Evolutionary conservation across 257 asterid genomes (phyloP), one percentile per base, ranked within the genome.

Genomic region (Primulina huaijiensis): DNA sequence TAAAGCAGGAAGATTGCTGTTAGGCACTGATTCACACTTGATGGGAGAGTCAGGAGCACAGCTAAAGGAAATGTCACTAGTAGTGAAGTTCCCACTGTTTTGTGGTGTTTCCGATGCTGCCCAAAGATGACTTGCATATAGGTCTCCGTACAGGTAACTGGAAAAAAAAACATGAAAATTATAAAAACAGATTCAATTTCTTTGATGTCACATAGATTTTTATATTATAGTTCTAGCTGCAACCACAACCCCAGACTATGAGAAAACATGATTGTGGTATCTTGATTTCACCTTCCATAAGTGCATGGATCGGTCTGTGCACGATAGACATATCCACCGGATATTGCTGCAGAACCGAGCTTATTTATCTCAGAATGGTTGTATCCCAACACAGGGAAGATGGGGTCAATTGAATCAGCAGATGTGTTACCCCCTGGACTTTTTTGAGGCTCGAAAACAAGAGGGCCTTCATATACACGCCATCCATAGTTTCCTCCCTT

Each of bases 401-500:
- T 92, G 21, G 91, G 84, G 73, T 84, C 85, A 52, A 81, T 77
- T 25, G 90, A 80, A 67, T 67, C 77, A 65, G 77, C 74, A 11
- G 89, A 86, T 59, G 92, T 80, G 70, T 88, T 88, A 17, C 83
- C 87, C 7, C 88, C 94, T 3, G 94, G 87, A 61, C 87, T 76
- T 71, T 68, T 73, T 21, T 83, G 80, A 57, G 90, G 75, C 73
- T 79, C 73, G 59, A 87, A 92, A 17, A 11, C 75, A 9, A 76
- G 55, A 53, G 93, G 92, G 25, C 97, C 98, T 82, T 92, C 98
- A 11, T 87, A 88, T 23, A 84, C 82, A 21, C 96, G 84, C 98
- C 98, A 92, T 3, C 97, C 98, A 25, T 88, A 92, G 75, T 92
- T 92, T 70, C 98, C 98, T 1, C 98, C 97, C 85, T 90, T 90